Base-by-base conservation (phyloP, 805 yeast species). In the Kazachstania bromeliacearum region DNA sequence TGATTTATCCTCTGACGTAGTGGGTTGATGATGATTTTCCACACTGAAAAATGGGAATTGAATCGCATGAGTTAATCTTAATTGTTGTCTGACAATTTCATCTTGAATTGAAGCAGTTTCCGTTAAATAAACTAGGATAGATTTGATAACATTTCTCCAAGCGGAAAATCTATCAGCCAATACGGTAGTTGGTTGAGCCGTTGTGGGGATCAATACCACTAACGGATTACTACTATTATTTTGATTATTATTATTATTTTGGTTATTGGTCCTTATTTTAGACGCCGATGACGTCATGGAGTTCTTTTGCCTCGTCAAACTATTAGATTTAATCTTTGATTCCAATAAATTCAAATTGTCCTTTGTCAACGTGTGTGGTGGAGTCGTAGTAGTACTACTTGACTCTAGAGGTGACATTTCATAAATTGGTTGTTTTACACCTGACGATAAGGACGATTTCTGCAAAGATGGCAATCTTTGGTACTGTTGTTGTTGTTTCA, bases 81-180 rank as follows among this genome's bases (percentile, higher is more conserved):
- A 60, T 47, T 85, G 92, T 51, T 84, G 94, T 38, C 95, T 74
- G 22, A 82, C 77, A 15, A 84, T 72, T 52, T 87, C 95, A 56
- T 87, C 96, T 55, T 87, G 89, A 39, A 83, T 87, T 12, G 81
- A 71, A 10, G 84, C 85, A 28, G 76, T 78, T 51, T 87, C 95
- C 41, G 72, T 73, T 42, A 88, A 66, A 54, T 89, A 88, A 33
- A 70, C 73, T 15, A 84, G 68, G 37, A 88, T 61, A 26, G 88
- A 79, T 42, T 77, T 75, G 39, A 87, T 77, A 36, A 87, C 74
- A 29, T 73, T 69, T 40, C 95, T 68, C 95, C 96, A 88, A 2
- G 92, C 80, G 34, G 77, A 71, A 58, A 88, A 88, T 42, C 97
- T 67, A 19, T 73, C 70, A 2, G 95, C 89, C 41, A 88, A 64